A percentile compares a stretch with the other conserved stretches of the same genome.
phyloP scores from a whole-genome alignment of 345 rosid genomes.

The Dipteronia dyeriana region DNA sequence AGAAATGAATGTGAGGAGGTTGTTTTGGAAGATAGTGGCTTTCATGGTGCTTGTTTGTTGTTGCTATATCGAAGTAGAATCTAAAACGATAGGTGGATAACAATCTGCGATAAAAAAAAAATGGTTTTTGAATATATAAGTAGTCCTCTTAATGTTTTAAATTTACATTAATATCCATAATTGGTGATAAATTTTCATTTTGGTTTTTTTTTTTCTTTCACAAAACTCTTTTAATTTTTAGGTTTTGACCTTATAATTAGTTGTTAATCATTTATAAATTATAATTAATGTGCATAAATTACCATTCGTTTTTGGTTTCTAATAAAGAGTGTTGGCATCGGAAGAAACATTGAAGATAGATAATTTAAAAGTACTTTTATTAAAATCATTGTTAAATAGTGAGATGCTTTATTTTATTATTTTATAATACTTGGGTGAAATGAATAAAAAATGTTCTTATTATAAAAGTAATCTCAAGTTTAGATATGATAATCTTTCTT shows the following conservation, averaged over 20 bases:
- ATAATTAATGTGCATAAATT: no score
- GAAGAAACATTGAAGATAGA: background rate
- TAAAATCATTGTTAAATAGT: background rate
- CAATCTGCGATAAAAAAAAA: no score
- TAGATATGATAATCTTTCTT: background rate
- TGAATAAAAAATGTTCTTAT: background rate
- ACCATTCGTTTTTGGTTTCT: no score
- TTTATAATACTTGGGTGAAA: background rate
- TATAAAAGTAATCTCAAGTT: background rate
- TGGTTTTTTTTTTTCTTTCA: no score
- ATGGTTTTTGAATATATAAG: background rate
- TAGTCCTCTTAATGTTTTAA: background rate
- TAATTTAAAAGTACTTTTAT: no score
- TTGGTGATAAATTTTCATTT: background rate
- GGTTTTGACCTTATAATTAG: no score
- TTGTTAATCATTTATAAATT: no score
- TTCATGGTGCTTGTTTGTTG: slow-evolving; percentile 10
- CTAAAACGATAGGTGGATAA: slow-evolving; percentile 28
- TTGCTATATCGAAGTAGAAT: slow-evolving; percentile 20
- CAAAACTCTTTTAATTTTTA: no score
- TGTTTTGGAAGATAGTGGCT: background rate
- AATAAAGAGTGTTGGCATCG: no score
- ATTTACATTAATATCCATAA: no score
- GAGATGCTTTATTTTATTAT: background rate
- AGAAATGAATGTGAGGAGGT: slow-evolving; percentile 4